Evolutionary conservation across 805 yeast species (phyloP), one percentile per base, ranked within the genome.

Genomic region (Sugiyamaella smithiae): DNA sequence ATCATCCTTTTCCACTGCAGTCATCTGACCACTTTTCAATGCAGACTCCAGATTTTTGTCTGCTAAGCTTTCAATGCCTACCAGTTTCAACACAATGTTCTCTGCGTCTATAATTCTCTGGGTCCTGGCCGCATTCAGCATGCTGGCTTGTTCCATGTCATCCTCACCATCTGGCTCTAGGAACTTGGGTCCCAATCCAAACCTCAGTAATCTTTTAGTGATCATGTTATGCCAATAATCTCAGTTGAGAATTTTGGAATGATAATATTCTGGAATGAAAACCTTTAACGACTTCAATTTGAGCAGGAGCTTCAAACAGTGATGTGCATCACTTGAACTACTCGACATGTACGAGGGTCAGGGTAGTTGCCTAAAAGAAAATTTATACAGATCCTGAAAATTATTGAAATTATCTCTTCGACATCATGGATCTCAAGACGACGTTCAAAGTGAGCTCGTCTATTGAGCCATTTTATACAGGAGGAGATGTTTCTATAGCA

Each of bases 381-480:
- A 32, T 29, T 31, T 43, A 31, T 29, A n/a, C 17, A 20, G 28
- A 43, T 11, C n/a, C 23, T 43, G 40, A 31, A 29, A 23, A 31
- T n/a, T n/a, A 35, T 19, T 19, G 22, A 12, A 35, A 29, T 29
- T 16, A 29, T 26, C 37, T 14, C 9, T 12, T 12, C 37, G 20
- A 40, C 26, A 43, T 24, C 20, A 22, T 37, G 48, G 48, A 47
- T 44, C 31, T 72, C 28, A 71, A 67, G 50, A 70, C 75, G 3
- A 67, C 76, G 17, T 78, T 72, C 56, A 68, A 65, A 48, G 69
- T 73, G 53, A 59, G 58, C 8, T 12, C 43, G 16, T 76, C 79
- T 47, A 73, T 91, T 35, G 82, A 80, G 37, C 98, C 99, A 12
- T 82, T 90, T 58, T 93, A 88, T 64, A 79, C 87, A 12, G 96